A percentile compares a stretch with the other conserved stretches of the same genome.
Conservation (phyloP, 2,329 filamentous ascomycete species). For the Lachnellula arida region DNA sequence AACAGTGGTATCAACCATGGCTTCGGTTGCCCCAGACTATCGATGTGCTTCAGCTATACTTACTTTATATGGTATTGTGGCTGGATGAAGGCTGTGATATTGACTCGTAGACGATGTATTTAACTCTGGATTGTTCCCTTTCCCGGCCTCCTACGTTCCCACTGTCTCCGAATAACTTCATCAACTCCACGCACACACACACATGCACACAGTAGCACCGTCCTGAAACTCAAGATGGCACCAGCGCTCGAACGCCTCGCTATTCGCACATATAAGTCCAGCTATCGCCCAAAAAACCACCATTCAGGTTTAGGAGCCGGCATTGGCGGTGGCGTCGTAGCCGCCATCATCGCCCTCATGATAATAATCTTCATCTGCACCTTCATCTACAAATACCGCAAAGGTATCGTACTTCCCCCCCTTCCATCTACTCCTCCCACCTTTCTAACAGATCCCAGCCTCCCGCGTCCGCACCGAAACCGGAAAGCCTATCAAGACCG, state of each 20-base stretch:
- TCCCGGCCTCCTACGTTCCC: not conserved
- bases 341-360: not conserved
- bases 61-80: too few relatives aligned
- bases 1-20: not conserved
- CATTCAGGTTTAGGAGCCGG: not conserved
- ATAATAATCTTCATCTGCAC: conserved; percentile 1
- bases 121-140: not conserved
- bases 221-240: not conserved
- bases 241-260: not conserved
- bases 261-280: not conserved
- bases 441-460: not conserved
- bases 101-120: too few relatives aligned
- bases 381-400: not conserved
- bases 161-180: not conserved
- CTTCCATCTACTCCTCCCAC: not conserved
- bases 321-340: not conserved
- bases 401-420: not conserved
- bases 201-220: not conserved
- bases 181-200: too few relatives aligned
- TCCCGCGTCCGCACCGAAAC: not conserved
- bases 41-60: too few relatives aligned
- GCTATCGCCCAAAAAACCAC: not conserved
- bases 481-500: not conserved
- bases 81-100: too few relatives aligned
- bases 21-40: not conserved